A percentile compares a stretch with the other conserved stretches of the same genome.
These are phyloP conservation scores for Porphyrellus cyaneotinctus DNA, from an alignment of 768 basidiomycete genomes.

Conservation along the genomic window DNA sequence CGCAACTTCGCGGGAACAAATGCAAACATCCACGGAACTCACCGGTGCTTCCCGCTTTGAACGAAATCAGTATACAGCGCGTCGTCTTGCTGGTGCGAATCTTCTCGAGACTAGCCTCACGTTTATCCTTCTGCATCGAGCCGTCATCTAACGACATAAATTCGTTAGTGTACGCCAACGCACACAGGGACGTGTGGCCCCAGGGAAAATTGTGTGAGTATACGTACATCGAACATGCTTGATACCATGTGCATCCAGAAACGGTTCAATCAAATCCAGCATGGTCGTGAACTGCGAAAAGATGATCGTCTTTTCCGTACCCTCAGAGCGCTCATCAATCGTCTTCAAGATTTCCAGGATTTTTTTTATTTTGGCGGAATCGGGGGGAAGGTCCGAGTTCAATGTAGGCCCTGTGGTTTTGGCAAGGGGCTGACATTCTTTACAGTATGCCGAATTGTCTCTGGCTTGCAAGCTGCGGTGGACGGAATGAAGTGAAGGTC, in stretches of 20 bases:
- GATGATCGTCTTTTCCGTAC: slow-evolving; percentile 88
- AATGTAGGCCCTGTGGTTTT: slow-evolving; percentile 36
- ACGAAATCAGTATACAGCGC: slow-evolving; percentile 87
- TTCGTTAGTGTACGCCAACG: slow-evolving; percentile 3
- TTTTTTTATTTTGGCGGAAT: slow-evolving; percentile 86
- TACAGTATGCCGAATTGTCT: slow-evolving; percentile 45
- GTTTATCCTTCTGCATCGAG: slow-evolving; percentile 70
- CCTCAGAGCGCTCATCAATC: slow-evolving; percentile 53
- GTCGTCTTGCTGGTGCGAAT: slow-evolving; percentile 59
- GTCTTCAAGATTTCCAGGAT: slow-evolving; percentile 66
- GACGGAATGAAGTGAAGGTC: slow-evolving; percentile 1
- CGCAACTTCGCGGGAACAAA: neutral
- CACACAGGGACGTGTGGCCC: neutral
- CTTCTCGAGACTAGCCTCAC: slow-evolving; percentile 68
- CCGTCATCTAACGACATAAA: slow-evolving; percentile 70
- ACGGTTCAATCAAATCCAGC: slow-evolving; percentile 84
- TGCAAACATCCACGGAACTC: slow-evolving; percentile 15
- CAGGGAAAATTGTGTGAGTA: neutral
- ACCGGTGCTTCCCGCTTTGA: slow-evolving; percentile 96
- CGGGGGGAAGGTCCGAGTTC: slow-evolving; percentile 47
- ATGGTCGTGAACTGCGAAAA: slow-evolving; percentile 91
- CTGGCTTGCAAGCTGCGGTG: slow-evolving; percentile 13
- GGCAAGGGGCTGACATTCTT: slow-evolving; percentile 54
- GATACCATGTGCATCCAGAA: slow-evolving; percentile 64
- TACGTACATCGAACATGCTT: slow-evolving; percentile 83